These are phyloP conservation scores for Naganishia liquefaciens DNA, from an alignment of 1,284 basidiomycete species.

Conservation along the genomic window DNA sequence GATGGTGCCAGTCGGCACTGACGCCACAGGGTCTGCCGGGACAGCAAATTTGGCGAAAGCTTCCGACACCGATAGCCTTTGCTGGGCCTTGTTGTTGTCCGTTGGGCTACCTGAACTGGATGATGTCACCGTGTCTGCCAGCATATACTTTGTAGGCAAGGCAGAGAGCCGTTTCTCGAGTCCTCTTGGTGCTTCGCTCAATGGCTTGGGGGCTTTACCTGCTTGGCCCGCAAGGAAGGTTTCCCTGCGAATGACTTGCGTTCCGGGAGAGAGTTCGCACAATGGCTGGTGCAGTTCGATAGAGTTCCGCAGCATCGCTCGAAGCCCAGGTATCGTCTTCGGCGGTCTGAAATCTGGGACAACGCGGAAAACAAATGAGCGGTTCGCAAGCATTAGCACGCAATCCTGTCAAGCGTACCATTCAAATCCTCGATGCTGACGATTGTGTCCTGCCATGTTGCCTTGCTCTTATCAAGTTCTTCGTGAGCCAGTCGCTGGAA, in stretches of 20 bases:
- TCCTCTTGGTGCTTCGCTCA: neutral
- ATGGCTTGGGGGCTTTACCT: neutral
- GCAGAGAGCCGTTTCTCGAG: neutral
- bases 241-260: conserved; percentile 23
- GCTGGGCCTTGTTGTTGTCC: neutral
- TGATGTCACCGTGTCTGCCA: neutral
- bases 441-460: conserved; percentile 27
- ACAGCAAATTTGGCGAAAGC: conserved; percentile 14
- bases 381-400: neutral
- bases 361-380: neutral
- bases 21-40: neutral
- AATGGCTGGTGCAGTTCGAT: conserved; percentile 28
- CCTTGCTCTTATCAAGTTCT: conserved; percentile 18
- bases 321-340: conserved; percentile 10
- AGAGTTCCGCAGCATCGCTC: conserved; percentile 24
- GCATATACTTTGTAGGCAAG: conserved; percentile 31
- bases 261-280: conserved; percentile 28
- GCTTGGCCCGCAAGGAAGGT: neutral
- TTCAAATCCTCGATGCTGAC: conserved; percentile 16
- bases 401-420: conserved; percentile 24
- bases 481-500: conserved; percentile 22
- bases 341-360: conserved; percentile 31
- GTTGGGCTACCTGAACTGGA: neutral
- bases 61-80: neutral
- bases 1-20: neutral